These are phyloP conservation scores for Phtheirospermum japonicum DNA, from an alignment of 257 asterid species.

Conservation along the genomic window DNA sequence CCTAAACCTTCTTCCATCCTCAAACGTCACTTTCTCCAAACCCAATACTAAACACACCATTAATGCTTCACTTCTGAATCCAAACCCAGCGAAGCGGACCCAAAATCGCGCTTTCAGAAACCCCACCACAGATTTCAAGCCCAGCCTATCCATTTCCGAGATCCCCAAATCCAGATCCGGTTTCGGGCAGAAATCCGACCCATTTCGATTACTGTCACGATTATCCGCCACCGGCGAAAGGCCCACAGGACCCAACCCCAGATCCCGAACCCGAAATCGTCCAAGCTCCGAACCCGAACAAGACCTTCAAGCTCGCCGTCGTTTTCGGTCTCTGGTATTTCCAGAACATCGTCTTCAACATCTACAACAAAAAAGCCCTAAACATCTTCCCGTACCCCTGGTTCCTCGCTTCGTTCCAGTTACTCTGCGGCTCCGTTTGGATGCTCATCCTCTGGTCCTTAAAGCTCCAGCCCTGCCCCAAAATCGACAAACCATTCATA, in stretches of 20 bases:
- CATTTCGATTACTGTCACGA: conserved; percentile 39
- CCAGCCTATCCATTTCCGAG: conserved; percentile 30
- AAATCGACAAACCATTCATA: conserved; percentile 67
- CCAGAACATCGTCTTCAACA: conserved; percentile 84
- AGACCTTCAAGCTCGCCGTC: conserved; percentile 55
- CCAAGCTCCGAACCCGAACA: conserved; percentile 48
- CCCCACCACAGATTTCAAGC: conserved; percentile 26
- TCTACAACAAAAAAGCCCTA: conserved; percentile 74
- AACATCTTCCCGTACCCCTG: conserved; percentile 87
- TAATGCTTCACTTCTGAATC: conserved; percentile 37
- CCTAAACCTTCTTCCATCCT: conserved; percentile 62
- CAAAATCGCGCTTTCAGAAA: conserved; percentile 27
- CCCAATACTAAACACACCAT: conserved; percentile 33
- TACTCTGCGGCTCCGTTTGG: conserved; percentile 80
- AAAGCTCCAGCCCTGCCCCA: conserved; percentile 77
- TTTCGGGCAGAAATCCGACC: conserved; percentile 36
- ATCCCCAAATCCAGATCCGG: conserved; percentile 52
- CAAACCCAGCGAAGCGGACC: conserved; percentile 36
- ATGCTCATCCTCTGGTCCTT: conserved; percentile 72
- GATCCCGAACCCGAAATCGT: conserved; percentile 56
- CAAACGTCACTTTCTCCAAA: conserved; percentile 54
- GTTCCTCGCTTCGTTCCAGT: conserved; percentile 93
- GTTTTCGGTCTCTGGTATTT: conserved; percentile 93
- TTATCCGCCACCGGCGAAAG: conserved; percentile 57
- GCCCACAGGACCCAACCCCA: conserved; percentile 57